Evolutionary conservation across 2,329 filamentous ascomycete species (phyloP), one percentile per base, ranked within the genome.

Genomic region (Talaromyces rugulosus): DNA sequence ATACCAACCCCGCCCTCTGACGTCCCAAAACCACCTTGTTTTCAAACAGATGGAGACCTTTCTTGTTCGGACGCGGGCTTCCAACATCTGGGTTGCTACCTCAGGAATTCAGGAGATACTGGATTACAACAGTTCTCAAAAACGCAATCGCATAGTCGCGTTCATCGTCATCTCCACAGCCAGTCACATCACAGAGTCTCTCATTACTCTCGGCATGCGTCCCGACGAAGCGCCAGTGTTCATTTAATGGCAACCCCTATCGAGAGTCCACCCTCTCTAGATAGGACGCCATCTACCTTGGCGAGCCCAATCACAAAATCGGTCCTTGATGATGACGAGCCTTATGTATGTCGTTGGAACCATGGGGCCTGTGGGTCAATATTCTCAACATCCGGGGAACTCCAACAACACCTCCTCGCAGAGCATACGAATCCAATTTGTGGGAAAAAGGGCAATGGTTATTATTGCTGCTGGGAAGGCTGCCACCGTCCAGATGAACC

Each of bases 381-480:
- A 1, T 78, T 78, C 54, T 51, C 70, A 4, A 70, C 75, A 47
- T 62, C 74, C 9, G 72, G 74, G 36, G 68, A 71, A 51, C 71
- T 79, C 16, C 77, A 79, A 58, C 73, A 78, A 12, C 77, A 79
- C 62, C 70, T 79, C 40, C 63, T 76, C 18, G 62, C 71, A 2
- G 66, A 62, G 14, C 77, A 79, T 61, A 75, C 77, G 67, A 69
- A 69, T 8, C 75, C 74, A 1, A 67, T 77, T 27, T 68, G 75
- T 33, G 76, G 76, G 4, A 67, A 68, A 16, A 75, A 74, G 64
- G 76, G 77, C 0, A 72, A 71, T n/a, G 77, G 77, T 2, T 78
- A 78, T 66, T 79, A 79, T 56, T 79, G 77, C 59, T 73, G 75
- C 59, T 79, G 77, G 77, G 71, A 76, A 62, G 75, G 75, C 6